Evolutionary conservation across 805 yeast genomes (phyloP).

Genomic region (Myxozyma udenii): DNA sequence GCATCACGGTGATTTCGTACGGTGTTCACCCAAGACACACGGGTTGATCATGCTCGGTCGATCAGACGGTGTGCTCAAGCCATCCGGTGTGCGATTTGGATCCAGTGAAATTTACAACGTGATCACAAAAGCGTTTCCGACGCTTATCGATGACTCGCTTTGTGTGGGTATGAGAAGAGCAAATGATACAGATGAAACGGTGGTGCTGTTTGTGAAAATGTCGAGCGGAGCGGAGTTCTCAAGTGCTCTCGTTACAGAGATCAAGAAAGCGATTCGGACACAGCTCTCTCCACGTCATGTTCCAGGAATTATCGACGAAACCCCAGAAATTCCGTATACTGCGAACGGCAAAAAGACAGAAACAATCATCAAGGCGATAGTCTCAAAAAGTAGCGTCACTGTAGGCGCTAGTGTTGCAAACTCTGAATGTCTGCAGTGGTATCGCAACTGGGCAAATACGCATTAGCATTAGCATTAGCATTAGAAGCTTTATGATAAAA

Average conservation of each 20-base stretch:
- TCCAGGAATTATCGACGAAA: constrained; percentile 27
- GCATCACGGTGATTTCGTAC: constrained; percentile 33
- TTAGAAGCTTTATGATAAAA: background rate
- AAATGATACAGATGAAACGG: constrained; percentile 28
- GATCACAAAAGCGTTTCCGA: constrained; percentile 24
- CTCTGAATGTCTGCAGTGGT: constrained; percentile 30
- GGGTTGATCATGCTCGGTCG: constrained; percentile 31
- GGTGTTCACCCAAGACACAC: constrained; percentile 24
- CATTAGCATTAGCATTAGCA: constrained; percentile 13
- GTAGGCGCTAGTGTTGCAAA: constrained; percentile 33
- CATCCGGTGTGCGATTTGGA: constrained; percentile 32
- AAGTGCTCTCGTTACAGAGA: constrained; percentile 9
- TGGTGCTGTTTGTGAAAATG: constrained; percentile 28
- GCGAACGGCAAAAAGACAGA: constrained; percentile 34
- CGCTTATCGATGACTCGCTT: constrained; percentile 26
- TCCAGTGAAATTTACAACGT: constrained; percentile 32
- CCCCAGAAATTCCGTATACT: constrained; percentile 31
- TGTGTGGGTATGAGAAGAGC: constrained; percentile 31
- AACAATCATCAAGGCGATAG: constrained; percentile 28
- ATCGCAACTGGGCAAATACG: constrained; percentile 25
- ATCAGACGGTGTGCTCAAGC: constrained; percentile 33
- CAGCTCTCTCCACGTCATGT: constrained; percentile 31
- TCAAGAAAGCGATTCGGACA: constrained; percentile 20
- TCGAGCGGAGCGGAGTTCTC: constrained; percentile 11
- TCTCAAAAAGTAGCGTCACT: constrained; percentile 22